Evolutionary conservation across 2,329 filamentous ascomycete genomes (phyloP), one percentile per base, ranked within the genome.

Genomic region (Talaromyces sp.): DNA sequence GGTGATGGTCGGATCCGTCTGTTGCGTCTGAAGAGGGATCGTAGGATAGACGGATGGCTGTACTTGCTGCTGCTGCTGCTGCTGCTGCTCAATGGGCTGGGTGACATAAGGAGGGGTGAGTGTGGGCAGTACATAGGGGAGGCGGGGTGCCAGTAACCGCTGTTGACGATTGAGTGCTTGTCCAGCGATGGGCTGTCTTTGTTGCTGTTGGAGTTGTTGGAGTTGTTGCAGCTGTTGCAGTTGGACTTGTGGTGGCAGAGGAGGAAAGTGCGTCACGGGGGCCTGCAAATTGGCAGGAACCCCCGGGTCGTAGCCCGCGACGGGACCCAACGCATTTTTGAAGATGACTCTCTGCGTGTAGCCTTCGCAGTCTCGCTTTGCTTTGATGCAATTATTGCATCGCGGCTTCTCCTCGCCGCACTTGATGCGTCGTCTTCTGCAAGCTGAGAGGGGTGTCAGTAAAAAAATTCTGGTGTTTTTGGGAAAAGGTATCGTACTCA

Each of bases 371-470:
- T 79, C 75, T 58, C 80, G 73, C 68, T 79, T 81, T 39, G 80
- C 81, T 67, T 81, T 82, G 68, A 79, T 74, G 69, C 80, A 82
- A 68, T 82, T 80, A 66, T 75, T 78, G 72, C 80, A 82, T 52
- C 76, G 76, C 15, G 80, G 80, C 65, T 81, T 81, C 72, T 92
- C 91, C 77, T 98, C 95, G 68, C 95, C 95, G 77, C 95, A 99
- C 79, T 98, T 99, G 79, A 99, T 98, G 68, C 95, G 90, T 62
- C 95, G 89, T 79, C 91, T 94, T 68, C 95, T 90, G 79, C 95
- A 99, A 65, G 95, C 91, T 93, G 69, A 64, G 58, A 39, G 11
- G 4, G 11, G 4, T 8, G 43, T 56, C 35, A 57, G 47, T 65
- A 27, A 61, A 10, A 6, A 25, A 25, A 31, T 35, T 33, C 10